Evolutionary conservation across 192 early-diverging fungal species (phyloP), one percentile per base, ranked within the genome.

Genomic region (Coemansia guatemalensis): DNA sequence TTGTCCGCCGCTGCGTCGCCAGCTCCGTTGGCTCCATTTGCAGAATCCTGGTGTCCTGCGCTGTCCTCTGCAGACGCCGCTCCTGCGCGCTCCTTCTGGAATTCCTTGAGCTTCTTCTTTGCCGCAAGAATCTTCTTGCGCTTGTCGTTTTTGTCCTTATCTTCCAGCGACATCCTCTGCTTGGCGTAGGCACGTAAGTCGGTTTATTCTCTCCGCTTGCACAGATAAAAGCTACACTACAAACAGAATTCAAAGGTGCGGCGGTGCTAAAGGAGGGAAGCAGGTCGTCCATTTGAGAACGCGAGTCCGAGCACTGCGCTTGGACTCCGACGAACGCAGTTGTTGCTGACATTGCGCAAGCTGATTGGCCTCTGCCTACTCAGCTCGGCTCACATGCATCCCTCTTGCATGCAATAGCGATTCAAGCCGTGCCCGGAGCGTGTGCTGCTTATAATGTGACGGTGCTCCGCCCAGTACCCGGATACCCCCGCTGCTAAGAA

Each of bases 61-160:
- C 30, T 48, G 35, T 58, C 60, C 18, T 39, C 60, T 11, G 35
- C 29, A 18, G 47, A 48, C 20, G 60, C 35, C 32, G 59, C 74
- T 29, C 66, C 75, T 32, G 75, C 75, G 41, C 75, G 75, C 56
- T 69, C 69, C 50, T 67, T 70, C 52, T 78, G 75, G 63, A 78
- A 78, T 59, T 60, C 69, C 56, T 69, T 73, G 32, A 73, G 76
- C 64, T 73, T 73, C 57, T 79, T 79, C 64, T 79, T 79, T n/a
- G 76, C 76, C 4, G 76, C 76, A 9, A 73, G 52, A 5, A 79
- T 73, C 52, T 79, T 79, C 47, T 73, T 72, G 23, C 72, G 75
- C 70, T 78, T 78, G 26, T 78, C 75, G 59, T 50, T 69, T 3
- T 67, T 60, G 26, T 17, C 39, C 39, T 44, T 44, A 44, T 44